A percentile compares a stretch with the other conserved stretches of the same genome.
phyloP scores from a whole-genome alignment of 306 rosid species.

The Fragaria nilgerrensis region DNA sequence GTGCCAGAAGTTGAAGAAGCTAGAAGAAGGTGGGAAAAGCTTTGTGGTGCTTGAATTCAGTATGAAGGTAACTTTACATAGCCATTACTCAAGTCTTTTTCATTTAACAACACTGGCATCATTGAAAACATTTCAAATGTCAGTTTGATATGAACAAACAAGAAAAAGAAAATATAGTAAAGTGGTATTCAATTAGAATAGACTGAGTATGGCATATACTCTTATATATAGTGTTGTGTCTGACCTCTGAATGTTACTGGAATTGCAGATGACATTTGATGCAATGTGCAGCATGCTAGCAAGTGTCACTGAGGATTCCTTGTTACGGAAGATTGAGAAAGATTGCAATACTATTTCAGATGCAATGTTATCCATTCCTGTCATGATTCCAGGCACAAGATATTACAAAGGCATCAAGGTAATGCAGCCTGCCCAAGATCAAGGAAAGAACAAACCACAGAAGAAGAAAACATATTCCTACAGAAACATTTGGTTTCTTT shows the following conservation, averaged over 20 bases:
- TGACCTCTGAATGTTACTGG: slow-evolving; percentile 26
- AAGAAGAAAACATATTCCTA: not conserved
- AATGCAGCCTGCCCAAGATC: not conserved
- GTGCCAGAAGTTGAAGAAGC: slow-evolving; percentile 45
- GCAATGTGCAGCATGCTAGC: slow-evolving; percentile 69
- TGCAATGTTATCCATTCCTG: slow-evolving; percentile 61
- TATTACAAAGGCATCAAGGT: slow-evolving; percentile 71
- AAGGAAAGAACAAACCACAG: not conserved
- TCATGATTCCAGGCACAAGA: slow-evolving; percentile 69
- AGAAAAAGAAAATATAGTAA: no score
- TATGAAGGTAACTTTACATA: slow-evolving; percentile 44
- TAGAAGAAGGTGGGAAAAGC: slow-evolving; percentile 45
- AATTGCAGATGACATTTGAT: slow-evolving; percentile 53
- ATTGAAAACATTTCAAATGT: not conserved
- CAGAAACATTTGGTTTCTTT: not conserved
- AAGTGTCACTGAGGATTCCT: slow-evolving; percentile 54
- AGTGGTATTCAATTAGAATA: not conserved
- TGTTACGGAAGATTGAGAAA: slow-evolving; percentile 46
- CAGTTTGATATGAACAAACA: not conserved
- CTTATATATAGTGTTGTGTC: not conserved
- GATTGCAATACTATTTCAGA: slow-evolving; percentile 47
- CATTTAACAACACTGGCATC: not conserved
- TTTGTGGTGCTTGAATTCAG: slow-evolving; percentile 51
- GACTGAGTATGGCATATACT: not conserved
- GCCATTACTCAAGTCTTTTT: not conserved